Conservation (phyloP, 495 filamentous ascomycete genomes). For the Penicillium angulare region DNA sequence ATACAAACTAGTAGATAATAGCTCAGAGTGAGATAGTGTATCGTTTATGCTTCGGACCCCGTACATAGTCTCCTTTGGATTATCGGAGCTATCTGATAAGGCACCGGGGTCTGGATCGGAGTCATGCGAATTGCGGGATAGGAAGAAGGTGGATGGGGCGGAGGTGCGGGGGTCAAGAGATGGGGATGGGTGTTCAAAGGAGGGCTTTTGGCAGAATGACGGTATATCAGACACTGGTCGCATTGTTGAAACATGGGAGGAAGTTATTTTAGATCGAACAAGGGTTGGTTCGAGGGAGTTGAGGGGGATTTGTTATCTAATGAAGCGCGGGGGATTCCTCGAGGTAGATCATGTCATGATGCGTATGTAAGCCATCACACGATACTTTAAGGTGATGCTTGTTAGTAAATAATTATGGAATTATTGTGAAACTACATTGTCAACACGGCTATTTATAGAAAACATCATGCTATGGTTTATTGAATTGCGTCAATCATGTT, state of each 20-base stretch:
- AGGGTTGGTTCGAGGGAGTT: neutral
- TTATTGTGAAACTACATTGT: too few relatives aligned
- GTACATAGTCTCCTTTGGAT: constrained; percentile 47
- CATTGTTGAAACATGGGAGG: constrained; percentile 30
- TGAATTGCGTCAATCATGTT: too few relatives aligned
- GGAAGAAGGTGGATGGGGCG: constrained; percentile 49
- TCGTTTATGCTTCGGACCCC: constrained; percentile 66
- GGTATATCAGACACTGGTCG: constrained; percentile 38
- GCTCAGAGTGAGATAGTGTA: constrained; percentile 36
- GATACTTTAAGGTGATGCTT: too few relatives aligned
- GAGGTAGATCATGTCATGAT: constrained; percentile 13
- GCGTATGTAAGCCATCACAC: constrained; percentile 26
- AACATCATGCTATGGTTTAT: too few relatives aligned
- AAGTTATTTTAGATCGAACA: neutral
- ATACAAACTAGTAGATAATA: constrained; percentile 11
- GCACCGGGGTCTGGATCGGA: constrained; percentile 27
- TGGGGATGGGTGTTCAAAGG: constrained; percentile 31
- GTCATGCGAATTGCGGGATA: constrained; percentile 32
- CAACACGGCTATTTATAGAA: too few relatives aligned
- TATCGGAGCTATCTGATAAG: constrained; percentile 20
- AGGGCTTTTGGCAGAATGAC: constrained; percentile 32
- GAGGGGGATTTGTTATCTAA: neutral
- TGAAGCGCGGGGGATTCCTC: constrained; percentile 7
- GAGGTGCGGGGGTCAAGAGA: constrained; percentile 40
- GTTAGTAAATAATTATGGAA: too few relatives aligned